Base-by-base conservation (phyloP, 257 asterid genomes). In the Schizonepeta tenuifolia region DNA sequence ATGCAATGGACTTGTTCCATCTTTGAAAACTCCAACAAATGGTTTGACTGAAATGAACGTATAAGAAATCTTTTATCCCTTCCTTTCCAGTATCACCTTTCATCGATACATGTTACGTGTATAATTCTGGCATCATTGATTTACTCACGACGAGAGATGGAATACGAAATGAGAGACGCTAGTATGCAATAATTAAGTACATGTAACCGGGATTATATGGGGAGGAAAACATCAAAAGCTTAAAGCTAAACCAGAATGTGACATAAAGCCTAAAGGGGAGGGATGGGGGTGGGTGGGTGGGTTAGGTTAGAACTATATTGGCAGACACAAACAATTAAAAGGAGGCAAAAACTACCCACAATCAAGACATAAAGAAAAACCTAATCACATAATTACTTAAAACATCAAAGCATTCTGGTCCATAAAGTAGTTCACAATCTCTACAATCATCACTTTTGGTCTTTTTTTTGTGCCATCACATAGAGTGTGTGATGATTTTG, bases 321-420 rank as follows among this genome's bases (percentile, higher is more conserved):
- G 81, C 77, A 76, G 82, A 62, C 82, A 80, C 4, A 68, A 13
- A 31, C 44, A 43, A 44, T 58, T 75, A 31, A 31, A 24, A 64
- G 43, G 71, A 73, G 57, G 64, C 78, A 81, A 24, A 76, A 46
- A 55, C 61, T 46, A 71, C 73, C 82, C 86, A 78, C 75, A 65
- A 76, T 31, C 36, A 31, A 31, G 36, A 31, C 36, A 31, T 5
- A 5, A 0, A 31, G 22, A 71, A 67, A 65, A 65, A 78, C 73
- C 71, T 20, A 76, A 41, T 35, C 58, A 58, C n/a, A 60, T 26
- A 75, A 78, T 47, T 50, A 65, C 80, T 62, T 38, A 26, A 17
- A 38, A 70, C 51, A 49, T 69, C 75, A 21, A 50, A 71, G 15
- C 76, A 71, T 71, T 57, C 44, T 60, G 77, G 77, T 24, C 73